Conservation (phyloP, 352 stramenopile genomes). For the Thalassiosira ordinaria region DNA sequence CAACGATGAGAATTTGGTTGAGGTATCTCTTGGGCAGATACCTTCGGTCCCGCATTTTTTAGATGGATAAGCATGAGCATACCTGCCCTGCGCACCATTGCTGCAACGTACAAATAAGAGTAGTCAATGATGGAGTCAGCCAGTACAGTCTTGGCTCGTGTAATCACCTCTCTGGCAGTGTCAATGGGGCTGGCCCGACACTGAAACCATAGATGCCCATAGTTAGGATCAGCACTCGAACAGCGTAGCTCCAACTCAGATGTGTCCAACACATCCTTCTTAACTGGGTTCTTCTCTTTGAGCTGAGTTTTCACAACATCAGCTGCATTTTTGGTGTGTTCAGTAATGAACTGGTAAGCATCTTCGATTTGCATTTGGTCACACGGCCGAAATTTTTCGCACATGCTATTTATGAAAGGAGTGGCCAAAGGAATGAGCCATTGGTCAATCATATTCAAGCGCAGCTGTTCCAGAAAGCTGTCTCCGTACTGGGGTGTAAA, state of each 20-base stretch:
- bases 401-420: conserved; percentile 44
- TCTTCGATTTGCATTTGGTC: conserved; percentile 52
- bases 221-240: conserved; percentile 90
- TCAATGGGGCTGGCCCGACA: conserved; percentile 77
- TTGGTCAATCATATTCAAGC: conserved; percentile 76
- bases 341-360: conserved; percentile 45
- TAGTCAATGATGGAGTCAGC: conserved; percentile 60
- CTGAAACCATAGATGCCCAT: conserved; percentile 90
- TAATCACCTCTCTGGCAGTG: conserved; percentile 68
- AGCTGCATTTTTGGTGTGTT: conserved; percentile 49
- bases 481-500: conserved; percentile 93
- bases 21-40: conserved; percentile 13
- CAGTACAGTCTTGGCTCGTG: conserved; percentile 64
- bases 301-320: conserved; percentile 56
- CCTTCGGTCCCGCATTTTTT: conserved; percentile 21
- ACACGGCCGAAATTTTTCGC: conserved; percentile 39
- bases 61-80: conserved; percentile 53
- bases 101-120: conserved; percentile 74
- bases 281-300: conserved; percentile 45
- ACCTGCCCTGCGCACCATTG: conserved; percentile 64
- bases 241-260: conserved; percentile 79
- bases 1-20: conserved; percentile 37
- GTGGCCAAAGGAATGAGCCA: conserved; percentile 59
- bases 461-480: conserved; percentile 87
- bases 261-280: conserved; percentile 67